phyloP scores from a whole-genome alignment of 495 filamentous ascomycete species.

The Mytilinidion resinicola region DNA sequence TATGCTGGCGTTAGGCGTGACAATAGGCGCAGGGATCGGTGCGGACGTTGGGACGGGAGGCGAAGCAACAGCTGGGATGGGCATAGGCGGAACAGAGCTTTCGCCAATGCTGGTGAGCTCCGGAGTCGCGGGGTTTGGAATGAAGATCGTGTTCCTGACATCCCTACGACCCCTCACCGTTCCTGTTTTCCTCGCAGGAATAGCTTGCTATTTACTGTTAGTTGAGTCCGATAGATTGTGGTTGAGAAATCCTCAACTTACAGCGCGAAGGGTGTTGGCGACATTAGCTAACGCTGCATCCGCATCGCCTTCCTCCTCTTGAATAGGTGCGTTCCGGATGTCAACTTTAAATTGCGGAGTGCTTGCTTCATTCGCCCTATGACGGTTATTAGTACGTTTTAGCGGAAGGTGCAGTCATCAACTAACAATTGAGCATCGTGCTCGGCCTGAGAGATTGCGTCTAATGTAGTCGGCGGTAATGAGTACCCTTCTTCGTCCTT shows the following conservation, averaged over 20 bases:
- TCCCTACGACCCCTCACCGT: constrained; percentile 85
- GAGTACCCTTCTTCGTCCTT: constrained; percentile 63
- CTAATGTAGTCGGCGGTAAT: constrained; percentile 59
- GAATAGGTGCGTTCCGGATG: constrained; percentile 87
- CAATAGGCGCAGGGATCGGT: constrained; percentile 1
- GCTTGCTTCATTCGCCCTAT: constrained; percentile 9
- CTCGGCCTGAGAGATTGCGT: constrained; percentile 79
- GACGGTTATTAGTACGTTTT: background rate
- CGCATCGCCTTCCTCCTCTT: constrained; percentile 83
- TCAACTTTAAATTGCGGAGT: constrained; percentile 72
- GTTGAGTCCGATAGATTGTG: background rate
- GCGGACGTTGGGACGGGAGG: background rate
- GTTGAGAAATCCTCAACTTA: constrained; percentile 35
- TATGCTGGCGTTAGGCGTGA: no score
- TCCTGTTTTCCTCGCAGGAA: constrained; percentile 57
- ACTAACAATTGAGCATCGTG: constrained; percentile 58
- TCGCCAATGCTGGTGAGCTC: constrained; percentile 27
- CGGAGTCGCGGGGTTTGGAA: constrained; percentile 27
- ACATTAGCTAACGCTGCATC: constrained; percentile 85
- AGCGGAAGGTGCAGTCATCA: background rate
- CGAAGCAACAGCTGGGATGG: background rate
- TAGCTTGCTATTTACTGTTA: constrained; percentile 44
- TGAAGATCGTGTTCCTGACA: constrained; percentile 52
- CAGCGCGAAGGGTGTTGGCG: constrained; percentile 73
- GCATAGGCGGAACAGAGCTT: constrained; percentile 11